A percentile compares a stretch with the other conserved stretches of the same genome.
phyloP scores from a whole-genome alignment of 495 filamentous ascomycete species.

The Xylaria castorea region DNA sequence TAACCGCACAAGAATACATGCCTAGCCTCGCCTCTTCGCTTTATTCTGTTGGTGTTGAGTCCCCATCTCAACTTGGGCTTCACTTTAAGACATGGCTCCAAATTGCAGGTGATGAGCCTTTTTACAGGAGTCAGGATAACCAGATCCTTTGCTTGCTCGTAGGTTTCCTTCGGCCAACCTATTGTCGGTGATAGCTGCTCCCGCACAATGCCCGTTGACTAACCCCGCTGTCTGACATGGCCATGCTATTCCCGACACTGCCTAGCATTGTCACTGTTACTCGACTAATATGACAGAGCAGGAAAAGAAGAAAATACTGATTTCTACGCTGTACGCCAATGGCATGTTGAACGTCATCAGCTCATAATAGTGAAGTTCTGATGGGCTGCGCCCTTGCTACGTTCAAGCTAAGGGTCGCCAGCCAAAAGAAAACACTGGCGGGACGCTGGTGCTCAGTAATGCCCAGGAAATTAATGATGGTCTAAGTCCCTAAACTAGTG shows the following conservation, averaged over 20 bases:
- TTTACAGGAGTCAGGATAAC: not conserved
- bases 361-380: not conserved
- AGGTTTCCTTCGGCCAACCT: not conserved
- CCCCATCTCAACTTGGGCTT: not conserved
- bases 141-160: not conserved
- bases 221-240: not conserved
- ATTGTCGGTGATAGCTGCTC: not conserved
- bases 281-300: not conserved
- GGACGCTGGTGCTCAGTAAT: not conserved
- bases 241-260: slow-evolving; percentile 23
- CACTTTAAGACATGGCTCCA: not conserved
- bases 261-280: not conserved
- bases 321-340: not conserved
- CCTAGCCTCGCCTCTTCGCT: slow-evolving; percentile 16
- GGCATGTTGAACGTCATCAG: not conserved
- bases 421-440: not conserved
- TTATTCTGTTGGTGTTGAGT: not conserved
- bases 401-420: not conserved
- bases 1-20: not conserved
- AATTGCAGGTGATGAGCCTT: slow-evolving; percentile 12
- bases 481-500: not conserved
- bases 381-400: not conserved
- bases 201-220: slow-evolving; percentile 1
- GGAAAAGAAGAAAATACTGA: not conserved
- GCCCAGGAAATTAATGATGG: not conserved